Evolutionary conservation across 192 early-diverging fungal genomes (phyloP).

Genomic region (Phycomyces nitens): DNA sequence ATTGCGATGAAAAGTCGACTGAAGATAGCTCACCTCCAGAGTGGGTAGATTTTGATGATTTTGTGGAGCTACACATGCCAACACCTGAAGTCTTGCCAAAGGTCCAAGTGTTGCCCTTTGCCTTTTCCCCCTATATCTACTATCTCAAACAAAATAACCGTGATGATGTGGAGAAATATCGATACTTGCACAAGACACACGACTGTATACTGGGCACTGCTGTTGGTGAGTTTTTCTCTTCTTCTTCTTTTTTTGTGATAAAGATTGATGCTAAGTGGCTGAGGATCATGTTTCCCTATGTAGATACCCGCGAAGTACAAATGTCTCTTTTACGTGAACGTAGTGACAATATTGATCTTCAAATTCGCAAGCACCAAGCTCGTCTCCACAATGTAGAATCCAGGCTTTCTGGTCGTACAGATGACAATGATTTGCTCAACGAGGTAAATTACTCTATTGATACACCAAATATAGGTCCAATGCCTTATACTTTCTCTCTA

Average conservation of each 20-base stretch:
- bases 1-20: conserved; percentile 1
- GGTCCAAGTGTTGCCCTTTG: conserved; percentile 51
- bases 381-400: conserved; percentile 48
- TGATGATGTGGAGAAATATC: conserved; percentile 35
- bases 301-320: conserved; percentile 58
- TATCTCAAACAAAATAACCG: conserved; percentile 42
- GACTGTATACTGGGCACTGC: conserved; percentile 38
- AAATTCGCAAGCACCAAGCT: conserved; percentile 53
- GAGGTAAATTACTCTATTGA: conserved; percentile 32
- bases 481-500: conserved; percentile 4
- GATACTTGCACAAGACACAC: conserved; percentile 36
- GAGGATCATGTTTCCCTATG: too few species aligned
- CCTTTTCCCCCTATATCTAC: conserved; percentile 55
- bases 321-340: conserved; percentile 49
- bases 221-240: conserved; percentile 27
- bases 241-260: too few species aligned
- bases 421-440: conserved; percentile 37
- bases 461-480: neutral
- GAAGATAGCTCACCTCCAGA: conserved; percentile 16
- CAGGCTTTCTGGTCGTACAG: conserved; percentile 35
- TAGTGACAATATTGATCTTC: conserved; percentile 51
- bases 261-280: too few species aligned
- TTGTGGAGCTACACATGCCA: conserved; percentile 38
- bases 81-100: conserved; percentile 32
- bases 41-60: conserved; percentile 57